Base-by-base conservation (phyloP, 768 basidiomycete species). In the Dioszegia hungarica region DNA sequence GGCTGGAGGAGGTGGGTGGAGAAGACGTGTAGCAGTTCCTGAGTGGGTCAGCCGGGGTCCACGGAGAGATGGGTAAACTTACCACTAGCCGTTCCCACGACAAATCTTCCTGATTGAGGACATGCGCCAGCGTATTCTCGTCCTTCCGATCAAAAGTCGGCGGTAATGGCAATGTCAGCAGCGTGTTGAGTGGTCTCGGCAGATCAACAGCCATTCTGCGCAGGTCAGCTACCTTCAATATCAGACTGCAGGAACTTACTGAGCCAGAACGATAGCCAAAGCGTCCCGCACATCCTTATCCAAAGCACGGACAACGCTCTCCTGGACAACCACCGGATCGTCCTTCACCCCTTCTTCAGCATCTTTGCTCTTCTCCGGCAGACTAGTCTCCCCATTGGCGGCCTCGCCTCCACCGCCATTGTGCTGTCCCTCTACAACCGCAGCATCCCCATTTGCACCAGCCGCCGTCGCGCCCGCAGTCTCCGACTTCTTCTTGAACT, bases 1-100 rank as follows among this genome's bases (percentile, higher is more conserved):
- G 70, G 67, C 12, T 59, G 61, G 15, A 72, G 54, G 1, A 72
- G 63, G 41, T 68, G 66, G 27, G 63, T 61, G 25, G 63, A 58
- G 25, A 72, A 62, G 15, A 62, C 31, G 38, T 72, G 70, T 4
- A 72, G 46, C 17, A 62, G 31, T 36, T 68, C 61, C 70, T 72
- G 59, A 44, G 17, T 15, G 5, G 11, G 34, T 57, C 53, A 49
- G 49, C 59, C n/a, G 0, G 25, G 47, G 29, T 28, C 25, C 5
- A 25, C 12, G 19, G 25, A 22, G 28, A 24, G 56, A 53, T 27
- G 17, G 20, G 17, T 33, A 0, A 6, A 64, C 70, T 59, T 52
- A 72, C 70, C 2, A 66, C 67, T 31, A 72, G 60, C 11, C 44
- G n/a, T n/a, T 66, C 65, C 67, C 67, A 72, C 5, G 67, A 63